These are phyloP conservation scores for Vaccinium corymbosum DNA, from an alignment of 148 eudicot species.

Conservation along the genomic window DNA sequence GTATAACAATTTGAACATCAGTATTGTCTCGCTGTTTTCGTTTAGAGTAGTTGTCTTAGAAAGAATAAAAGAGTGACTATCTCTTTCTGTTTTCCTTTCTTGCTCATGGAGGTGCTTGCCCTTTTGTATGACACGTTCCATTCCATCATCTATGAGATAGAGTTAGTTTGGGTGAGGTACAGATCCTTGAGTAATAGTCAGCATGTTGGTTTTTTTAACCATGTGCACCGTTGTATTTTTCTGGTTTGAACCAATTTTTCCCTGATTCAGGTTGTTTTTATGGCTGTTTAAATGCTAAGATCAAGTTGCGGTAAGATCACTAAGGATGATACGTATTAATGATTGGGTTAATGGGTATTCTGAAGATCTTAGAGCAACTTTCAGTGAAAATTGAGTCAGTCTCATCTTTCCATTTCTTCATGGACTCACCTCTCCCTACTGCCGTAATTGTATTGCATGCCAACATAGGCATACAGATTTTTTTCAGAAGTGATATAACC, in stretches of 20 bases:
- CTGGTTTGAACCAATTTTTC: neutral
- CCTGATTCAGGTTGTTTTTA: neutral
- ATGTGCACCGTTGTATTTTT: neutral
- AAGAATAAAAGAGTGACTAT: neutral
- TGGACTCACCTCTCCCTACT: neutral
- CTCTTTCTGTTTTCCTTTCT: slow-evolving; percentile 5
- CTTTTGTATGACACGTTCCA: neutral
- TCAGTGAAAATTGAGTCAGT: neutral
- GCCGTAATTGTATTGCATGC: neutral
- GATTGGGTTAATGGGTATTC: neutral
- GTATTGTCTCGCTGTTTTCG: neutral
- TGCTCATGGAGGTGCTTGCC: slow-evolving; percentile 1
- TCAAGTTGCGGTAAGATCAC: neutral
- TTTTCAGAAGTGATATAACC: neutral
- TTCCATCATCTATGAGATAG: neutral
- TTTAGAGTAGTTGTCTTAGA: neutral
- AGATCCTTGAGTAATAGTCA: neutral
- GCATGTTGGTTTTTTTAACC: neutral
- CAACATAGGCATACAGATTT: neutral
- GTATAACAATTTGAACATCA: neutral
- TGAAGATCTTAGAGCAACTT: neutral
- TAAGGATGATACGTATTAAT: neutral
- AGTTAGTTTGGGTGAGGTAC: neutral
- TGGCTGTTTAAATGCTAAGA: neutral
- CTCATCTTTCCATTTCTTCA: neutral